Percentiles rank a stretch among this genome's conserved stretches.
These are phyloP conservation scores for Saccharomyces mikatae DNA, from an alignment of 805 yeast species.

Conservation along the genomic window DNA sequence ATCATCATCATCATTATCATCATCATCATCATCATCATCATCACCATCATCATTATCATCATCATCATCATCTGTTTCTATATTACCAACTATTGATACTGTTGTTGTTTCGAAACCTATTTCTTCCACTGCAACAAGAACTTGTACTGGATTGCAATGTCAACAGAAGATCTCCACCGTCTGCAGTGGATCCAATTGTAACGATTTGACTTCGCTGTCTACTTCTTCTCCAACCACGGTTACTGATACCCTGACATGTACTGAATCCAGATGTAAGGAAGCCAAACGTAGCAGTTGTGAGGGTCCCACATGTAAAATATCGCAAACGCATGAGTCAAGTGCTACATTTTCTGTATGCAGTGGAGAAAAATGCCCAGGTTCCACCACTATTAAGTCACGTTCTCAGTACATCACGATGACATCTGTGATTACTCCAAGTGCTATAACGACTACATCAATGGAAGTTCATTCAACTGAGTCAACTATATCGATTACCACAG, in stretches of 20 bases:
- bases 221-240: not conserved
- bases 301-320: not conserved
- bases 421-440: not conserved
- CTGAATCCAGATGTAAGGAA: not conserved
- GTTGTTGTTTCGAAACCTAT: slow-evolving; percentile 13
- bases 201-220: not conserved
- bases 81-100: slow-evolving; percentile 5
- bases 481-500: slow-evolving; percentile 7
- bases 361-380: not conserved
- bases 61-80: not conserved
- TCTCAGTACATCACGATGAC: not conserved
- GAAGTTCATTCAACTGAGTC: slow-evolving; percentile 4
- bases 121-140: slow-evolving; percentile 5
- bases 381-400: not conserved
- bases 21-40: not conserved
- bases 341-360: not conserved
- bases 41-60: not conserved
- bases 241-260: not conserved
- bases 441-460: slow-evolving; percentile 2
- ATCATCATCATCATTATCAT: not conserved
- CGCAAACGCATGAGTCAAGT: not conserved
- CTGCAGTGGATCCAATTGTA: not conserved
- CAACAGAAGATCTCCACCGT: not conserved
- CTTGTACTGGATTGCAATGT: slow-evolving; percentile 5
- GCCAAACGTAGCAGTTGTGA: not conserved